Evolutionary conservation across 2,329 filamentous ascomycete genomes (phyloP).

Genomic region (Ceratocystis variospora): DNA sequence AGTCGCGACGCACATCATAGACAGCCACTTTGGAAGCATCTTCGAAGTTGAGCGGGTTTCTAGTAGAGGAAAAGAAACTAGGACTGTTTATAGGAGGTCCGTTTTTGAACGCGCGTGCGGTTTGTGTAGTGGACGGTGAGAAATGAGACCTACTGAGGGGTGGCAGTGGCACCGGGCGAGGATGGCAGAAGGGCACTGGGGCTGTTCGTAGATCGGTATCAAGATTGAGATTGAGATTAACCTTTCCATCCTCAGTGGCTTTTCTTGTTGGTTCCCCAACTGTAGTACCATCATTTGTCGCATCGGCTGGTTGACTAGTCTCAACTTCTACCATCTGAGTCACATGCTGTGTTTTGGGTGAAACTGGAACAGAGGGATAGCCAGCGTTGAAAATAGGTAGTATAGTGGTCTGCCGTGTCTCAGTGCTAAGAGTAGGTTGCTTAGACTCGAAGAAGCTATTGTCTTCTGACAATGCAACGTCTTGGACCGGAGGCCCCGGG

Average conservation of each 20-base stretch:
- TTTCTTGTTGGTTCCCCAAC: not conserved
- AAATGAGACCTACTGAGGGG: not conserved
- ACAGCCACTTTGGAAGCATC: not conserved
- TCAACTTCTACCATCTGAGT: not conserved
- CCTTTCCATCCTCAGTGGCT: not conserved
- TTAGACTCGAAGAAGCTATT: not conserved
- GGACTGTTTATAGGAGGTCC: not conserved
- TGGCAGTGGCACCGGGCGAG: not conserved
- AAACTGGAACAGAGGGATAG: not conserved
- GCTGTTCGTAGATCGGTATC: not conserved
- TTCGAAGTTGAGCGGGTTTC: not conserved
- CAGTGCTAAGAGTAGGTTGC: not conserved
- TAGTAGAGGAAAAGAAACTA: not conserved
- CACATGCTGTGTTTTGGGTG: not conserved
- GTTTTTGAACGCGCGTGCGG: not conserved
- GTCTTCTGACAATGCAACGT: not conserved
- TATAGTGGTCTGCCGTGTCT: not conserved
- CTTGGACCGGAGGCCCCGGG: not conserved
- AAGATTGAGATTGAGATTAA: not conserved
- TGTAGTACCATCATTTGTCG: not conserved
- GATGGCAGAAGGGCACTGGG: not conserved
- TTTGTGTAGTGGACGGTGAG: not conserved
- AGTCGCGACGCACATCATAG: constrained; percentile 6
- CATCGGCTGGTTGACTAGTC: not conserved
- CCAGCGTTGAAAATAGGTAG: not conserved